Conservation (phyloP, 1,284 basidiomycete genomes). For the Ceratobasidium sp. region DNA sequence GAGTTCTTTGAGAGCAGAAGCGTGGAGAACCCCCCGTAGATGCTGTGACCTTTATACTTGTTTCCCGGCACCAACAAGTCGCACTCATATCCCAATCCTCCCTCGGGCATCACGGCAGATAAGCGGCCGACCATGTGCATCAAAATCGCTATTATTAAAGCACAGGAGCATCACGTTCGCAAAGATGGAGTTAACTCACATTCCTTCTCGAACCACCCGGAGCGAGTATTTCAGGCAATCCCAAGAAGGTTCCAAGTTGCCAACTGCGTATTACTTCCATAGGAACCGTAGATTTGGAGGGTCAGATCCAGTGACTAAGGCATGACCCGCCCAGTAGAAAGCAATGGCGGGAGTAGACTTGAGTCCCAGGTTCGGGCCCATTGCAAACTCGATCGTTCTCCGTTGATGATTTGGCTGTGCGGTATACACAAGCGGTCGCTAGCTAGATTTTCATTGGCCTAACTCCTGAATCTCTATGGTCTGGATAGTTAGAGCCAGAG, state of each 20-base stretch:
- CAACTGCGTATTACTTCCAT: not conserved
- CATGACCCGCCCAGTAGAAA: conserved; percentile 14
- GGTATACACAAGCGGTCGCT: conserved; percentile 25
- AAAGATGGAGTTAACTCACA: not conserved
- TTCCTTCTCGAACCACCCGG: not conserved
- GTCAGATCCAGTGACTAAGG: not conserved
- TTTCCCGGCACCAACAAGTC: not conserved
- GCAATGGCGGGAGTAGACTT: conserved; percentile 4
- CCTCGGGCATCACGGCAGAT: conserved; percentile 19
- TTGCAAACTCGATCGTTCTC: conserved; percentile 29
- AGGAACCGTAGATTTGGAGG: not conserved
- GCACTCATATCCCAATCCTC: not conserved
- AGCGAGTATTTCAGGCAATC: not conserved
- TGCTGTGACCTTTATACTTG: not conserved
- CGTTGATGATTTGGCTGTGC: conserved; percentile 24
- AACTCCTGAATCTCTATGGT: conserved; percentile 21
- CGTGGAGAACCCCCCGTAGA: not conserved
- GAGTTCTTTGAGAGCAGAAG: not conserved
- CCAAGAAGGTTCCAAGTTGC: not conserved
- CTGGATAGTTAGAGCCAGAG: not conserved
- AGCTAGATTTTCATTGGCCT: conserved; percentile 19
- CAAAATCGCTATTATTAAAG: not conserved
- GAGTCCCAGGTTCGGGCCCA: conserved; percentile 35
- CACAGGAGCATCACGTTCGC: not conserved
- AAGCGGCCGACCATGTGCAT: not conserved